Percentiles rank a stretch among this genome's conserved stretches.
Evolutionary conservation across 1,139 yeast genomes (phyloP).

Genomic region (Hansenula lynferdii): DNA sequence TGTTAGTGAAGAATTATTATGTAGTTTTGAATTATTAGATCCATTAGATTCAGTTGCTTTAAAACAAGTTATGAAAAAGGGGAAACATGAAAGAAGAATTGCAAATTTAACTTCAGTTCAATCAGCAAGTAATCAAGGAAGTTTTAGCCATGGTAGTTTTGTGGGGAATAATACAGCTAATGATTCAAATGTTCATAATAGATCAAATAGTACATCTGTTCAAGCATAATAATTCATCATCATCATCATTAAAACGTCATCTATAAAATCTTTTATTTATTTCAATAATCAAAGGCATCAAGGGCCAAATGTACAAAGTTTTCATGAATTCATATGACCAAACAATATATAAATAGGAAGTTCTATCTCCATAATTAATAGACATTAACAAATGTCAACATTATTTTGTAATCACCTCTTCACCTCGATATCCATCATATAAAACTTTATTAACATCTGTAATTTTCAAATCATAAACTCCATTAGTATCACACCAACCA

Average conservation of each 20-base stretch:
- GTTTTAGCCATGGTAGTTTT: conserved; percentile 25
- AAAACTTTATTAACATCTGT: conserved; percentile 66
- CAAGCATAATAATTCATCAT: background rate
- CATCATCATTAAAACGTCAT: too few relatives aligned
- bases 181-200: background rate
- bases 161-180: background rate
- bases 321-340: too few relatives aligned
- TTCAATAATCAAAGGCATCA: too few relatives aligned
- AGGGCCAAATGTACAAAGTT: too few relatives aligned
- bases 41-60: conserved; percentile 92
- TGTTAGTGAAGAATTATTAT: conserved; percentile 85
- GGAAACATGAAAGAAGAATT: conserved; percentile 68
- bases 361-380: too few relatives aligned
- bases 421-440: conserved; percentile 35
- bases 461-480: conserved; percentile 80
- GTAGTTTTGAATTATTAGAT: conserved; percentile 88
- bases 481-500: conserved; percentile 59
- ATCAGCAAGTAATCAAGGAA: conserved; percentile 13
- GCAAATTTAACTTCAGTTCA: conserved; percentile 33
- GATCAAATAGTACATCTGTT: too few relatives aligned
- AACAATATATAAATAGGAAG: too few relatives aligned
- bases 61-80: conserved; percentile 88
- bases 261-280: too few relatives aligned
- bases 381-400: too few relatives aligned
- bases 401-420: too few relatives aligned